Evolutionary conservation across 2,329 filamentous ascomycete genomes (phyloP).

Genomic region (Penicillium sp.): DNA sequence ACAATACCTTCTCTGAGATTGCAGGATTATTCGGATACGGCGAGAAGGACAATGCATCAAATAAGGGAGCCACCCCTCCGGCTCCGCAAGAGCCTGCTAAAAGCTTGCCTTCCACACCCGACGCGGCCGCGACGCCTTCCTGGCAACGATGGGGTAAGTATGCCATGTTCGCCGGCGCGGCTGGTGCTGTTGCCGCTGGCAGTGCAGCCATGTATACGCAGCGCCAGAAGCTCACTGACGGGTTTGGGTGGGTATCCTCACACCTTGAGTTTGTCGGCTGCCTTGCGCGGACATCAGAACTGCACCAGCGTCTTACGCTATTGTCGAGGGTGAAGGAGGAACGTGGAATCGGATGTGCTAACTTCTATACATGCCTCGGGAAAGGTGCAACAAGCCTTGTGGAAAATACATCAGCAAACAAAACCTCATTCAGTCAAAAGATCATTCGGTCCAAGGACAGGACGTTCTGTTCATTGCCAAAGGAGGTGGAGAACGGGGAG

Average conservation of each 20-base stretch:
- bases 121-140: constrained; percentile 48
- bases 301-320: constrained; percentile 69
- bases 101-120: constrained; percentile 34
- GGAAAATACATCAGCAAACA: constrained; percentile 23
- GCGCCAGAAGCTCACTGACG: constrained; percentile 72
- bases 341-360: constrained; percentile 72
- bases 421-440: constrained; percentile 35
- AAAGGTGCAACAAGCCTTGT: constrained; percentile 54
- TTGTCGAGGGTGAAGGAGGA: constrained; percentile 65
- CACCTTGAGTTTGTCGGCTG: constrained; percentile 94
- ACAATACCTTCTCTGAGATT: constrained; percentile 66
- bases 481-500: constrained; percentile 43
- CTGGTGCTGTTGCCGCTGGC: constrained; percentile 74
- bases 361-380: constrained; percentile 84
- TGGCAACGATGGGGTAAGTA: constrained; percentile 85
- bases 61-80: constrained; percentile 10
- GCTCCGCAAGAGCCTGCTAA: constrained; percentile 17
- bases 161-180: constrained; percentile 80
- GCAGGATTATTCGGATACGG: constrained; percentile 65
- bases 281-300: constrained; percentile 76
- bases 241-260: constrained; percentile 78
- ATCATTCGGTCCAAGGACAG: constrained; percentile 58
- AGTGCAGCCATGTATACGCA: constrained; percentile 84
- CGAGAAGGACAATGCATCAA: constrained; percentile 34
- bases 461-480: constrained; percentile 85